These are phyloP conservation scores for Galerina sulciceps DNA, from an alignment of 768 basidiomycete genomes.

Conservation along the genomic window DNA sequence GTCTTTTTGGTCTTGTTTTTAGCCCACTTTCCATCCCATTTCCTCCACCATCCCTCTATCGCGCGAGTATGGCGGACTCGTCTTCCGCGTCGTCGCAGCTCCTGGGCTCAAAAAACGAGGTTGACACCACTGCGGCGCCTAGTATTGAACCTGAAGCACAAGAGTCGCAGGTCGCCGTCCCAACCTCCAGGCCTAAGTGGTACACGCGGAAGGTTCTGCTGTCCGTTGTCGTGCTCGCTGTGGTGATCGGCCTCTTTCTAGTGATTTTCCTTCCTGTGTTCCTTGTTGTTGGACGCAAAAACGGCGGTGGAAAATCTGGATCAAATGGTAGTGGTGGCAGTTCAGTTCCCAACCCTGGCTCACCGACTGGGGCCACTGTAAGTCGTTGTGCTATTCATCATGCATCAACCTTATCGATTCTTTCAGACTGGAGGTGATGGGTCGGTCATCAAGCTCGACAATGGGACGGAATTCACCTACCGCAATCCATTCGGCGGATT, in stretches of 20 bases:
- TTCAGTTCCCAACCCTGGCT: conserved; percentile 12
- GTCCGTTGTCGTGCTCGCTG: conserved; percentile 4
- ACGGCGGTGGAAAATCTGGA: conserved; percentile 2
- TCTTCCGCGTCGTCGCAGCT: conserved; percentile 10
- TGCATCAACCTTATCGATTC: too few relatives aligned
- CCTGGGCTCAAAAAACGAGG: background rate
- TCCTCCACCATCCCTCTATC: background rate
- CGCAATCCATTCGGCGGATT: conserved; percentile 72
- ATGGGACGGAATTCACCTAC: conserved; percentile 74
- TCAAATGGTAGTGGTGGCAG: background rate
- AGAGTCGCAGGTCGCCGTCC: background rate
- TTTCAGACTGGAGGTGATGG: conserved; percentile 62
- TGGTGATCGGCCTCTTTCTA: conserved; percentile 24
- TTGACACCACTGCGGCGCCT: background rate
- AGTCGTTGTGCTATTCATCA: conserved; percentile 4
- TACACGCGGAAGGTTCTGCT: conserved; percentile 16
- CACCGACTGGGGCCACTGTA: conserved; percentile 21
- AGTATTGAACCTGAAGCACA: background rate
- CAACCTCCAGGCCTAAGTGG: conserved; percentile 1
- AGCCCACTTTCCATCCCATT: background rate
- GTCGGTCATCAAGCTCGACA: conserved; percentile 55
- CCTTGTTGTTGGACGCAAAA: conserved; percentile 29
- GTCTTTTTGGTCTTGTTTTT: background rate
- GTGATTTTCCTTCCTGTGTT: conserved; percentile 35
- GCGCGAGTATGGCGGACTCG: background rate